Base-by-base conservation (phyloP, 345 rosid species). In the Sonneratia caseolaris region DNA sequence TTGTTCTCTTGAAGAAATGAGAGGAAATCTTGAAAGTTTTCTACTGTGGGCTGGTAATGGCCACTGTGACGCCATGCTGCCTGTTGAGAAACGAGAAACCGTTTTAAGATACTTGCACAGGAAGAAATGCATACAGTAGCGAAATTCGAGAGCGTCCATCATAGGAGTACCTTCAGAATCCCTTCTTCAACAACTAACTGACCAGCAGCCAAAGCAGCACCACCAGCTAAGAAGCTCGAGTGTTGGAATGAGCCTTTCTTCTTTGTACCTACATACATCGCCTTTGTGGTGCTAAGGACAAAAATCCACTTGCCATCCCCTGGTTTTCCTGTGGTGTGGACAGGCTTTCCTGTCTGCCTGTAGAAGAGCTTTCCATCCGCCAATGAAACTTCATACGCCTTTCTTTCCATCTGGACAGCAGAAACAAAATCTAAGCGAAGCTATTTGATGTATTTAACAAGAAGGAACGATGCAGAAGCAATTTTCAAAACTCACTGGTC, bases 21-120 rank as follows among this genome's bases (percentile, higher is more conserved):
- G 68, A 87, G 69, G 57, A 96, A 91, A 68, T 96, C 98, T 82
- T 79, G 71, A 68, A 95, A 90, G 67, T 89, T 95, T 72, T 90
- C 90, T 81, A 83, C 82, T 0, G 98, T 91, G 35, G 99, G 99
- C 69, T 81, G 89, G 85, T 96, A 96, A 78, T 96, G 99, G 68
- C 99, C 99, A 72, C 99, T 96, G 76, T 96, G 98, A 77, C 90
- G 96, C 98, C 99, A 92, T 76, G 91, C 95, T 49, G 93, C 91
- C 90, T 90, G 88, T 71, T 36, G 15, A 68, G 70, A 32, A 24
- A 32, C 55, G n/a, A 37, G 36, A 18, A 40, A 22, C 37, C 55
- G 6, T 24, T 22, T 68, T 69, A 57, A 16, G 24, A 3, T 15
- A 35, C 40, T 32, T 7, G 87, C 59, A 0, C 27, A 8, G 11